These are phyloP conservation scores for Paulownia fortunei DNA, from an alignment of 257 asterid genomes.

Conservation along the genomic window DNA sequence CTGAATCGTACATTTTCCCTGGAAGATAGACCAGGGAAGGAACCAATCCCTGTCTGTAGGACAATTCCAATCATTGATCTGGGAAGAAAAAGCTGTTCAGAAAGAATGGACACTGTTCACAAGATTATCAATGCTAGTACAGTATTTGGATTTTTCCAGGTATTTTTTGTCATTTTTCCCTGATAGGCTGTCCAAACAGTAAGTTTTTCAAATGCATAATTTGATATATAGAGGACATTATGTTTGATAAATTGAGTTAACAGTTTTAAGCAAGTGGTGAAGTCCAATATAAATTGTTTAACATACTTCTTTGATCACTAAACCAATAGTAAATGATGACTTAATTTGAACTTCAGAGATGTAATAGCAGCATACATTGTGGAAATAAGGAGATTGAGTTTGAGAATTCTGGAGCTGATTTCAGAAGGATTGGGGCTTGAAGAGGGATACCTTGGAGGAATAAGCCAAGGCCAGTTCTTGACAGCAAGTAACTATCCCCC, in stretches of 20 bases:
- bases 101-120: conserved; percentile 27
- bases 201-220: no score
- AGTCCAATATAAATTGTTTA: no score
- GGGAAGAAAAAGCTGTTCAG: conserved; percentile 10
- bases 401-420: conserved; percentile 51
- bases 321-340: no score
- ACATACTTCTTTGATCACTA: no score
- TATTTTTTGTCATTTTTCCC: not conserved
- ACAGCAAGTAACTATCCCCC: conserved; percentile 57
- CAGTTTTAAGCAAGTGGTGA: no score
- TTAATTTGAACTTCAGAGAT: no score
- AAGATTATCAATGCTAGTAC: conserved; percentile 50
- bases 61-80: conserved; percentile 57
- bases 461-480: conserved; percentile 48
- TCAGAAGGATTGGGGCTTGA: conserved; percentile 57
- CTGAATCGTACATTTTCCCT: conserved; percentile 42
- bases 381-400: conserved; percentile 43
- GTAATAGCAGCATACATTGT: conserved; percentile 44
- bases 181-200: not conserved
- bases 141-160: conserved; percentile 63
- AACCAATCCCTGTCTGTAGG: conserved; percentile 40
- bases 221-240: no score
- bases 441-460: conserved; percentile 46
- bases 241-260: no score
- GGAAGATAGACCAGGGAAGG: conserved; percentile 56